Base-by-base conservation (phyloP, 495 filamentous ascomycete species). In the Hyphodiscus hymeniophilus region DNA sequence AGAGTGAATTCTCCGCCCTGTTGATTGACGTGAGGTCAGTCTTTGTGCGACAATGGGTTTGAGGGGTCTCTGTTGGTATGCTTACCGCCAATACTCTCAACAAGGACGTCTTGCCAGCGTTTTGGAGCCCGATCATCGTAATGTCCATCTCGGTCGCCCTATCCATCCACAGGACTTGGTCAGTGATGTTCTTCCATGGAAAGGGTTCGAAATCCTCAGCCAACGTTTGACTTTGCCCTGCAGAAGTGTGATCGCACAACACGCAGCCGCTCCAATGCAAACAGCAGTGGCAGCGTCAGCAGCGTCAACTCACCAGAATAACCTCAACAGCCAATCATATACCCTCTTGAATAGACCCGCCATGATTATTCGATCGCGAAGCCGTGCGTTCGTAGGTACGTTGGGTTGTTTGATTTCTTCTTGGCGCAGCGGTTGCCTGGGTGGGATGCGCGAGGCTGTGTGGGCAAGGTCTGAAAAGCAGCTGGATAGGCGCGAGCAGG, bases 81-180 rank as follows among this genome's bases (percentile, higher is more conserved):
- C 85, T 72, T 80, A 98, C 92, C 70, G 92, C 89, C 50, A 98
- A 71, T 49, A 98, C 92, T 45, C 91, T 78, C 63, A 97, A 74
- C 62, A 98, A 67, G 28, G 91, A 96, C 39, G 92, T 97, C 69
- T 98, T 98, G 51, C 92, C 92, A 43, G 92, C 92, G 70, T 98
- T 98, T 64, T 98, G 92, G 64, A 98, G 71, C 20, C 92, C 92
- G 71, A 98, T 94, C 88, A 98, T 95, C 52, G 92, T 98, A 65
- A 98, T 88, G 66, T 98, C 91, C 88, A 98, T 95, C 75, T 98
- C 92, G 32, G 88, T 95, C 50, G 90, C 87, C 92, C 92, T 98
- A 20, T 32, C 13, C 33, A 49, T 45, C 39, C n/a, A 20, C 12
- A 30, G 11, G 11, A 13, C 28, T 38, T 16, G 4, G 47, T 58